phyloP scores from a whole-genome alignment of 2,329 filamentous ascomycete species.

The Onygenales sp. region DNA sequence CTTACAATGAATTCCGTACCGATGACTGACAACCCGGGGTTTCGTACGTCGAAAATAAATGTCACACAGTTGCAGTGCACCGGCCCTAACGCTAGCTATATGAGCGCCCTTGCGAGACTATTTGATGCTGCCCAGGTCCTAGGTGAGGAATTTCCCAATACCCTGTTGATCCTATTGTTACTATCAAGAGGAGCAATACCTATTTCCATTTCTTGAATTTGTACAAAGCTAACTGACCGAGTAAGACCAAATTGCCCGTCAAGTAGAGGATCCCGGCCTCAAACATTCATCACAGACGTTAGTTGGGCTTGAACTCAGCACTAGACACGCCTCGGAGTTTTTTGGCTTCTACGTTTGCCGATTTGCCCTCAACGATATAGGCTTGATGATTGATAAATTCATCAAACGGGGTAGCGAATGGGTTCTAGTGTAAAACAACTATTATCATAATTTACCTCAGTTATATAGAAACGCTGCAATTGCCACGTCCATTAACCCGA shows the following conservation, averaged over 20 bases:
- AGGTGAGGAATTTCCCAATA: constrained; percentile 49
- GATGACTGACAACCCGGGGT: constrained; percentile 56
- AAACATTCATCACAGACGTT: constrained; percentile 88
- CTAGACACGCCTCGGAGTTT: constrained; percentile 89
- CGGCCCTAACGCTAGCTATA: constrained; percentile 82
- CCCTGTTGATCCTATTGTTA: too few species aligned
- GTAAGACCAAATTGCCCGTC: constrained; percentile 84
- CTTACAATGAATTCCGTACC: constrained; percentile 64
- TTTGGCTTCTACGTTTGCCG: constrained; percentile 95
- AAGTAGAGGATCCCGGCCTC: constrained; percentile 89
- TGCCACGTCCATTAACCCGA: too few species aligned
- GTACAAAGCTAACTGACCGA: background rate
- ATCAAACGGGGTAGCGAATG: constrained; percentile 95
- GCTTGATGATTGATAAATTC: constrained; percentile 85
- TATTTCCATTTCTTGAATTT: constrained; percentile 3
- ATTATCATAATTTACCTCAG: background rate
- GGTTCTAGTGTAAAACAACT: constrained; percentile 51
- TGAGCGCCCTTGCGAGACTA: constrained; percentile 77
- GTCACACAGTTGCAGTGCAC: constrained; percentile 59
- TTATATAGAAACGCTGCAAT: background rate
- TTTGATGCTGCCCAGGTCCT: constrained; percentile 90
- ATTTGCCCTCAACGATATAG: constrained; percentile 81
- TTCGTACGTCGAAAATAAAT: constrained; percentile 63
- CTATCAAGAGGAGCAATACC: background rate
- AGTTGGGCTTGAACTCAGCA: constrained; percentile 87